phyloP scores from a whole-genome alignment of 305 asterid genomes.

The Euphrasia arctica region DNA sequence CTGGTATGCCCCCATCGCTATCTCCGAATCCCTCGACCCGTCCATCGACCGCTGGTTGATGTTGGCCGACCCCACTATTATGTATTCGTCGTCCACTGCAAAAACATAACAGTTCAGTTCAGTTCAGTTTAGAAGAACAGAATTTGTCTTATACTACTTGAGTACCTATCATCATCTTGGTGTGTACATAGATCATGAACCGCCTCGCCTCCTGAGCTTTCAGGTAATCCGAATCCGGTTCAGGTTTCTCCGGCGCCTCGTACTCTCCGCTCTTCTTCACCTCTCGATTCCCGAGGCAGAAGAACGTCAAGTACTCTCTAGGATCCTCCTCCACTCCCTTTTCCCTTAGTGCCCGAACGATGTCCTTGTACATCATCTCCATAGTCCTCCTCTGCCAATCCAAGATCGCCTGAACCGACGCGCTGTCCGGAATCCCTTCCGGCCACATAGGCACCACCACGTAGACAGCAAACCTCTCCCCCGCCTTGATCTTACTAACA shows the following conservation, averaged over 20 bases:
- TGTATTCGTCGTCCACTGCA: constrained; percentile 85
- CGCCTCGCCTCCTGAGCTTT: constrained; percentile 79
- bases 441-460: constrained; percentile 96
- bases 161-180: constrained; percentile 93
- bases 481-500: constrained; percentile 74
- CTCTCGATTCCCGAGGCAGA: constrained; percentile 82
- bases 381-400: constrained; percentile 92
- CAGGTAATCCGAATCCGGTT: constrained; percentile 57
- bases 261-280: constrained; percentile 67
- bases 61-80: constrained; percentile 77
- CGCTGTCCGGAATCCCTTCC: constrained; percentile 80
- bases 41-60: constrained; percentile 94
- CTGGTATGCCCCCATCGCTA: constrained; percentile 84
- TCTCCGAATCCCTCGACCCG: constrained; percentile 80
- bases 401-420: constrained; percentile 78
- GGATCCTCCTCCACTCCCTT: constrained; percentile 74
- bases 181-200: constrained; percentile 90
- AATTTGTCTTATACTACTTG: no score
- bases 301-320: constrained; percentile 72
- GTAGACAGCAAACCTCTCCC: constrained; percentile 73
- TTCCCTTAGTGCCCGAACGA: constrained; percentile 56
- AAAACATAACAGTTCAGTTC: no score
- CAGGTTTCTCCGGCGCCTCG: constrained; percentile 65
- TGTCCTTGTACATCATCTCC: constrained; percentile 81
- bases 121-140: no score